A percentile compares a stretch with the other conserved stretches of the same genome.
Evolutionary conservation across 1,284 basidiomycete species (phyloP).

Genomic region (Meira nashicola): DNA sequence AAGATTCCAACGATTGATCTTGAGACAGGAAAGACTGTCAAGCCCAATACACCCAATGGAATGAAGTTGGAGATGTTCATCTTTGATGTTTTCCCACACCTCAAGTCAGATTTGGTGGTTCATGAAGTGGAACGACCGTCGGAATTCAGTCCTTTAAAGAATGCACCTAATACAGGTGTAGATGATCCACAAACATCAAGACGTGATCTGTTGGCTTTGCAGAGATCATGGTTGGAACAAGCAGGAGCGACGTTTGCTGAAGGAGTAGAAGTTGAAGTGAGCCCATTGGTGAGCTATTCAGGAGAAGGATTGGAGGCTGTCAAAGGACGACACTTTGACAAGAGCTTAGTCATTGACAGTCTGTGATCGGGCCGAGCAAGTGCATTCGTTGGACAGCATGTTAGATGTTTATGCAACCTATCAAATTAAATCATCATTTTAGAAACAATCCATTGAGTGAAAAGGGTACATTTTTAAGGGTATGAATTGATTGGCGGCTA

Average conservation of each 20-base stretch:
- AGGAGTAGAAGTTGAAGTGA: slow-evolving; percentile 79
- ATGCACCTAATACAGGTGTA: slow-evolving; percentile 87
- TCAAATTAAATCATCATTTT: neutral
- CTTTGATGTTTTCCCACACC: slow-evolving; percentile 97
- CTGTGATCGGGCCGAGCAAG: neutral
- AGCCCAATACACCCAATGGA: slow-evolving; percentile 86
- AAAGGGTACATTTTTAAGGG: too few species aligned
- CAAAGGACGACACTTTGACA: slow-evolving; percentile 68
- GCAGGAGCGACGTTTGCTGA: slow-evolving; percentile 71
- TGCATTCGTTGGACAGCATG: neutral
- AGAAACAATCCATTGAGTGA: too few species aligned
- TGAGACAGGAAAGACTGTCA: slow-evolving; percentile 62
- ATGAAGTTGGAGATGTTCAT: slow-evolving; percentile 99
- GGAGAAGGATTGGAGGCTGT: slow-evolving; percentile 82
- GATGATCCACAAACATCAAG: slow-evolving; percentile 88
- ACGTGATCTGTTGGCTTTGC: slow-evolving; percentile 83
- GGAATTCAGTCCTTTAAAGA: slow-evolving; percentile 96
- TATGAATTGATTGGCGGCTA: too few species aligned
- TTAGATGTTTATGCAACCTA: neutral
- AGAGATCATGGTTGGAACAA: slow-evolving; percentile 72
- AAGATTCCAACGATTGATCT: slow-evolving; percentile 76
- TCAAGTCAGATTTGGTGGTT: slow-evolving; percentile 67
- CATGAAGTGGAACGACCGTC: slow-evolving; percentile 81
- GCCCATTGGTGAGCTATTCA: slow-evolving; percentile 79
- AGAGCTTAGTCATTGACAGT: slow-evolving; percentile 15